Evolutionary conservation across 1,139 yeast genomes (phyloP), one percentile per base, ranked within the genome.

Genomic region (Suhomyces choctaworum): DNA sequence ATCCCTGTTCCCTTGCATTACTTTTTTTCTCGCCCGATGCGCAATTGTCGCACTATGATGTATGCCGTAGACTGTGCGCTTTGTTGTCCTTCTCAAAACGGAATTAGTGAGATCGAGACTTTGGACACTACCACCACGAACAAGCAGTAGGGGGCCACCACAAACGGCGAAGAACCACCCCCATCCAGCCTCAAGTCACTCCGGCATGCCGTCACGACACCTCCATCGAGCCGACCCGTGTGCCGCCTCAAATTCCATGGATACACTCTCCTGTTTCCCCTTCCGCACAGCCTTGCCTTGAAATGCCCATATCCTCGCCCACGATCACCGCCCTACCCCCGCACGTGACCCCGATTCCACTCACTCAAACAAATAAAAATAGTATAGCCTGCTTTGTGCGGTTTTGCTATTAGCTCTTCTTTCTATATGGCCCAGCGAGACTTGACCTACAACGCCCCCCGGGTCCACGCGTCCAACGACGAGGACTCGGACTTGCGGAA

Each of bases 401-500:
- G 25, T 20, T 25, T 30, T 31, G 17, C 28, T 23, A 19, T 23
- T 13, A 16, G 17, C 16, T 31, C 25, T 25, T 28, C 17, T 25
- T 24, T 17, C 26, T 22, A 23, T 32, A 61, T 61, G 65, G 57
- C 66, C 14, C 62, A 60, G 27, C 56, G 70, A 48, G 66, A 65
- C 48, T 54, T 65, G 40, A 65, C 70, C 3, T 60, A 51, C 31
- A 61, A 60, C 42, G 50, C 52, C 22, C 63, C 62, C 9, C 46
- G 40, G 20, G 52, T 46, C 17, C 52, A 49, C 17, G 48, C 35
- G 16, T 32, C 39, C 28, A 34, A 48, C 28, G 45, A 32, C 32
- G 32, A 36, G 21, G 33, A 32, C 13, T 16, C 25, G 22, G 29
- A 34, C 20, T 11, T 28, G 29, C 11, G 32, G 15, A 44, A 41